Base-by-base conservation (phyloP, 2,329 filamentous ascomycete species). In the Aspergillus vadensis region DNA sequence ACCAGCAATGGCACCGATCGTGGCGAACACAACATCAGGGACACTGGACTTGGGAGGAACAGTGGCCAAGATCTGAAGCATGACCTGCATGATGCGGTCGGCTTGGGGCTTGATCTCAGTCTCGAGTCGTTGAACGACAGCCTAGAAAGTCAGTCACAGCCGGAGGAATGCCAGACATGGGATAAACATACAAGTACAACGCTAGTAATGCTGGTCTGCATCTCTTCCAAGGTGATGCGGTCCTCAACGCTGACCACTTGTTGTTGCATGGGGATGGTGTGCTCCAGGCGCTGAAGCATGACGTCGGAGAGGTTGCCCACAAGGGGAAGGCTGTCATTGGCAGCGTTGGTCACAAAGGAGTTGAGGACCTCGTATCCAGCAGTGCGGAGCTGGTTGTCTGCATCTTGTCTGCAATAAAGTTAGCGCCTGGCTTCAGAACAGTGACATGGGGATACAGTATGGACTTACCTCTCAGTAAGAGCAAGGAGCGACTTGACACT, bases 211-310 rank as follows among this genome's bases (percentile, higher is more conserved):
- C 93, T 97, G 55, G 93, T 97, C 81, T 98, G 95, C 86, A 99
- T 96, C 79, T 99, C 95, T 75, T 98, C 93, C 4, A 99, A 85
- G 5, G 91, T 96, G 67, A 98, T 92, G 77, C 89, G 94, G 79
- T 99, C 95, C 78, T 99, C 95, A 27, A 97, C 91, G 73, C 93
- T 97, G 68, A 98, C 93, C 61, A 98, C 92, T 80, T 99, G 95
- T 69, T 86, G 84, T 77, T 97, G 92, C 79, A 99, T 88, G 36
- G 89, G 88, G 57, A 98, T 83, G 0, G 95, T 97, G 76, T 92
- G 90, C 79, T 97, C 91, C 27, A 99, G 83, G 61, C 95, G 91
- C 80, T 96, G 90, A 63, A 99, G 86, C 66, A 97, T 90, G 58
- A 98, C 90, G 61, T 92, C 89, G 4, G 91, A 95, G 17, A 99